Conservation (phyloP, 2,329 filamentous ascomycete genomes). For the Phialemonium atrogriseum region DNA sequence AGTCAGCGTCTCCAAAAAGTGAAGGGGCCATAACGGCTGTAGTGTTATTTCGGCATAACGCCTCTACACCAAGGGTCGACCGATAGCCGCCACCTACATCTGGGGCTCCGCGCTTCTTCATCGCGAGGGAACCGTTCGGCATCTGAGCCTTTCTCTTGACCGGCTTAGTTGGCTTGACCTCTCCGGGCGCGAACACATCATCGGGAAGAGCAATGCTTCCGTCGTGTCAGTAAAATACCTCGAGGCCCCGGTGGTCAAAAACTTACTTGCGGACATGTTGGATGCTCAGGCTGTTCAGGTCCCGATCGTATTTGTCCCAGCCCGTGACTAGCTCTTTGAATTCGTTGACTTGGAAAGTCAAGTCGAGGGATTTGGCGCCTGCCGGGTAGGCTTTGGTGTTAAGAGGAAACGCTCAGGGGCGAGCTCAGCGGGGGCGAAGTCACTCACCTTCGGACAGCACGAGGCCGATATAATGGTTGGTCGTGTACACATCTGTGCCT, state of each 20-base stretch:
- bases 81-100: slow-evolving; percentile 3
- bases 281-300: slow-evolving; percentile 71
- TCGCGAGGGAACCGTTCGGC: slow-evolving; percentile 3
- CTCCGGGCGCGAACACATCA: slow-evolving; percentile 79
- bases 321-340: slow-evolving; percentile 77
- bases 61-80: background rate
- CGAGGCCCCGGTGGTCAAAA: background rate
- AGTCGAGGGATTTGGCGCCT: slow-evolving; percentile 65
- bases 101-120: slow-evolving; percentile 4
- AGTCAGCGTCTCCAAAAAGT: background rate
- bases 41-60: background rate
- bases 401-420: slow-evolving; percentile 7
- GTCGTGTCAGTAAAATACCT: slow-evolving; percentile 1
- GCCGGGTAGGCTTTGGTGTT: slow-evolving; percentile 10
- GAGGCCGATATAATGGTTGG: slow-evolving; percentile 89
- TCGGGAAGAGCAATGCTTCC: slow-evolving; percentile 71
- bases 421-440: background rate
- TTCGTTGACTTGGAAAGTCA: slow-evolving; percentile 72
- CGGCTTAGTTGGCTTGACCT: slow-evolving; percentile 56
- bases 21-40: background rate
- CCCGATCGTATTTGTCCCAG: slow-evolving; percentile 67
- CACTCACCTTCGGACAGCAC: slow-evolving; percentile 65
- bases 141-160: slow-evolving; percentile 46
- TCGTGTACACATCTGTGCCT: slow-evolving; percentile 62
- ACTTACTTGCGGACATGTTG: slow-evolving; percentile 80